These are phyloP conservation scores for Venturia aucupariae DNA, from an alignment of 2,329 filamentous ascomycete species.

Conservation along the genomic window DNA sequence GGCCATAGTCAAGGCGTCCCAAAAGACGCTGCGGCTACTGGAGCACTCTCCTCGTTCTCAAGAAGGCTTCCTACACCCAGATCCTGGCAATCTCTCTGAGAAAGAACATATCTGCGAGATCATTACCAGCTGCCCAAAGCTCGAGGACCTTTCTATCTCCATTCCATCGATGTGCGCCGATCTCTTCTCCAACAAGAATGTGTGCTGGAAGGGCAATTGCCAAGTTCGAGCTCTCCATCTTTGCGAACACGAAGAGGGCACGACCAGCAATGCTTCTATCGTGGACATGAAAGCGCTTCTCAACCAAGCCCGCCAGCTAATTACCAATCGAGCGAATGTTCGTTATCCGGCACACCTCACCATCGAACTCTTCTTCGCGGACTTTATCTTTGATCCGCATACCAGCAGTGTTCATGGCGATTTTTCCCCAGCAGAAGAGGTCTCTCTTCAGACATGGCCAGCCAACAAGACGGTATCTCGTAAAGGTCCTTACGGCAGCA, in stretches of 20 bases:
- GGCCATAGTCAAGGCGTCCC: constrained; percentile 40
- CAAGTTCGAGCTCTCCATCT: constrained; percentile 42
- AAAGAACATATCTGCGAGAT: constrained; percentile 41
- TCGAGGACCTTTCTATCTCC: constrained; percentile 40
- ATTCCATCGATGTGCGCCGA: constrained; percentile 39
- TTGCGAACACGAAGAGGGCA: constrained; percentile 32
- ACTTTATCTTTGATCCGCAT: constrained; percentile 42
- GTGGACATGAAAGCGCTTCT: constrained; percentile 33
- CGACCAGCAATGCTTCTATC: constrained; percentile 24
- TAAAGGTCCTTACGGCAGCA: constrained; percentile 42
- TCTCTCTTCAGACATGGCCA: constrained; percentile 34
- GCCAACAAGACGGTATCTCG: constrained; percentile 27
- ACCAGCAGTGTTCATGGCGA: constrained; percentile 39
- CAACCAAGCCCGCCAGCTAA: constrained; percentile 32
- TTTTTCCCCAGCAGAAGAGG: constrained; percentile 35
- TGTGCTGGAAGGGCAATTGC: constrained; percentile 38
- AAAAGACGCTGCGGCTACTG: constrained; percentile 38
- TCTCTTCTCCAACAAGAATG: constrained; percentile 36
- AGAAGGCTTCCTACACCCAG: constrained; percentile 43
- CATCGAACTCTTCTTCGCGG: constrained; percentile 42
- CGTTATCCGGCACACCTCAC: constrained; percentile 31
- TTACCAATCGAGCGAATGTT: constrained; percentile 29
- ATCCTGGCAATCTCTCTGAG: constrained; percentile 34
- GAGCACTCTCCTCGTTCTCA: constrained; percentile 45
- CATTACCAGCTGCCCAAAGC: constrained; percentile 36